Percentiles rank a stretch among this genome's conserved stretches.
Evolutionary conservation across 2,329 filamentous ascomycete species (phyloP).

Genomic region (Colletotrichum sp.): DNA sequence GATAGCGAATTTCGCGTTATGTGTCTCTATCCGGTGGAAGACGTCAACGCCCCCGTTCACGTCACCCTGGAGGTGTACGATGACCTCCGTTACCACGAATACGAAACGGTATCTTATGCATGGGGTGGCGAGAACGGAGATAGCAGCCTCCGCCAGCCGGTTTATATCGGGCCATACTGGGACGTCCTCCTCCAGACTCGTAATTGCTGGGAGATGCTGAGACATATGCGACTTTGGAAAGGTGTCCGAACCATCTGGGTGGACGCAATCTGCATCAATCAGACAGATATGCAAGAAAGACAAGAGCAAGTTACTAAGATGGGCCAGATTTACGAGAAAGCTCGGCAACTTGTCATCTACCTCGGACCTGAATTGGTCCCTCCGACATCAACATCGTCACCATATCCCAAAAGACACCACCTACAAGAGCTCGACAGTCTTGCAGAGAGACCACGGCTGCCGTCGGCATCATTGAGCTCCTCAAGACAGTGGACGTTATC

Average conservation of each 20-base stretch:
- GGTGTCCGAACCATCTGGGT: accelerated
- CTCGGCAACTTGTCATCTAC: accelerated
- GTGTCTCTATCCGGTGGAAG: accelerated
- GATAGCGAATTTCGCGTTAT: accelerated
- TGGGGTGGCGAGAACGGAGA: not conserved
- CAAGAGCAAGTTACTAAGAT: not conserved
- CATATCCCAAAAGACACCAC: accelerated
- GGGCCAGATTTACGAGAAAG: accelerated
- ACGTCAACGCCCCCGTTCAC: accelerated
- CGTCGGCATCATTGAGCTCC: accelerated
- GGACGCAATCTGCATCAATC: accelerated
- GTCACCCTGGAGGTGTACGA: accelerated
- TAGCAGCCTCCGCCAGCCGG: accelerated
- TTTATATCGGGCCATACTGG: accelerated
- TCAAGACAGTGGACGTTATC: accelerated
- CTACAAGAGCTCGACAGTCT: accelerated
- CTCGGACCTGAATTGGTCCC: accelerated
- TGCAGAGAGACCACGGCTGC: accelerated
- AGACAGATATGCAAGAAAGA: not conserved
- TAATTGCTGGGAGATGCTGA: not conserved
- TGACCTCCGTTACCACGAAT: accelerated
- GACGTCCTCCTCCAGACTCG: accelerated
- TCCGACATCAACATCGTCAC: accelerated
- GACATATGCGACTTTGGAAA: accelerated
- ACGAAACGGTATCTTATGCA: not conserved